Conservation (phyloP, 371 early-diverging fungal genomes). For the Rhizopus sp. region DNA sequence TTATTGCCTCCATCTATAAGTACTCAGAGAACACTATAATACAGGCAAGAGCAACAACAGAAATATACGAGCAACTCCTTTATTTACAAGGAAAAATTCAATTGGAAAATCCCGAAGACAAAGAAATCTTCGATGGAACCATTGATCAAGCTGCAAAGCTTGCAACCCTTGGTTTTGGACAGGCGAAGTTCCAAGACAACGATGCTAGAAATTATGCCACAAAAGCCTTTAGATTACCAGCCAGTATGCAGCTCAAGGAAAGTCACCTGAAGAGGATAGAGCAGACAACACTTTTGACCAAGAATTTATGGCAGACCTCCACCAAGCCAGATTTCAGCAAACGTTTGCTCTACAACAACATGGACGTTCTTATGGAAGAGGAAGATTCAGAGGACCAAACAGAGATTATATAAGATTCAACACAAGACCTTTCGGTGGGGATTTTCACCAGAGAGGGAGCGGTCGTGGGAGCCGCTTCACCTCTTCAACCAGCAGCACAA, state of each 20-base stretch:
- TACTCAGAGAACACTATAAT: neutral
- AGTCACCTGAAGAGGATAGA: neutral
- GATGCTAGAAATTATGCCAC: slow-evolving; percentile 7
- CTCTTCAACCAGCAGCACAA: neutral
- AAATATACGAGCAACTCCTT: slow-evolving; percentile 2
- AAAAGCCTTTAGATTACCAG: neutral
- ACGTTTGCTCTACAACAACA: neutral
- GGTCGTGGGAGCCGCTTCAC: neutral
- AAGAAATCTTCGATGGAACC: neutral
- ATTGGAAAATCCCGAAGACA: neutral
- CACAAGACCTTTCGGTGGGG: neutral
- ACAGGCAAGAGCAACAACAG: slow-evolving; percentile 13
- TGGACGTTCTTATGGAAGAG: neutral
- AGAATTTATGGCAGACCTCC: neutral
- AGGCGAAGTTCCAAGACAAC: neutral
- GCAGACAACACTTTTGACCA: neutral
- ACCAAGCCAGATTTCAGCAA: neutral
- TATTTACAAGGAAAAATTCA: slow-evolving; percentile 2
- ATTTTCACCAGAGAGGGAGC: neutral
- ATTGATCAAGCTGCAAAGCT: neutral
- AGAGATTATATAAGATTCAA: neutral
- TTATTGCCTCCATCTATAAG: slow-evolving; percentile 7
- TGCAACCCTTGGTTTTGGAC: neutral
- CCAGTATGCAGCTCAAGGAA: neutral
- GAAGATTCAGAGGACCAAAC: neutral